These are phyloP conservation scores for Hypoxylon sp. DNA, from an alignment of 2,329 filamentous ascomycete species.

Conservation along the genomic window DNA sequence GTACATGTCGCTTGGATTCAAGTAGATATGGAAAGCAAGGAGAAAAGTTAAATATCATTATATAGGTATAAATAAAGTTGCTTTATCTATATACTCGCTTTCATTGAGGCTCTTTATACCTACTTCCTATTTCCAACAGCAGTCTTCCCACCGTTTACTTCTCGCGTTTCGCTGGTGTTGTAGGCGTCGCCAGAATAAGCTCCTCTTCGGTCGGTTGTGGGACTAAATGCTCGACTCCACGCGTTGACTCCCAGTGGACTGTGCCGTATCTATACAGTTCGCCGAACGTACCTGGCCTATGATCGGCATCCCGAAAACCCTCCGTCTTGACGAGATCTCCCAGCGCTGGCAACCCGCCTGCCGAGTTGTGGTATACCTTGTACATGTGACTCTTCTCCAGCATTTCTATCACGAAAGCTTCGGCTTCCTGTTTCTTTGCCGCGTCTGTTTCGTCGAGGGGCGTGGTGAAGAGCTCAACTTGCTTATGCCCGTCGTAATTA, in stretches of 20 bases:
- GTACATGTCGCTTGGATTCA: background rate
- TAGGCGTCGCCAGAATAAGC: constrained; percentile 45
- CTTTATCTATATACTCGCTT: background rate
- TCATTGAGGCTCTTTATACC: background rate
- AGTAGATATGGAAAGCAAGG: background rate
- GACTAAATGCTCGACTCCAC: constrained; percentile 46
- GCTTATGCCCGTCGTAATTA: constrained; percentile 47
- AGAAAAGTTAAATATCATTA: background rate
- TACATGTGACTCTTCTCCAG: constrained; percentile 54
- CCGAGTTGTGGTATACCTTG: constrained; percentile 55
- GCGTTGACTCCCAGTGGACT: constrained; percentile 51
- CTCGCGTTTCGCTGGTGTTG: constrained; percentile 24
- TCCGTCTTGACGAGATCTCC: constrained; percentile 50
- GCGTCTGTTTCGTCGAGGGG: constrained; percentile 50
- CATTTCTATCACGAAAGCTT: constrained; percentile 52
- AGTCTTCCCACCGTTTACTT: background rate
- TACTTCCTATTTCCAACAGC: background rate
- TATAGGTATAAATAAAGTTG: background rate
- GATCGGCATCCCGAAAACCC: constrained; percentile 46
- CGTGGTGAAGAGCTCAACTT: constrained; percentile 52
- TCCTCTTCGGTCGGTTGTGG: constrained; percentile 44
- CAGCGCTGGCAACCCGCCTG: constrained; percentile 48
- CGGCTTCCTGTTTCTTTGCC: constrained; percentile 45
- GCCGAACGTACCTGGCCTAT: constrained; percentile 53
- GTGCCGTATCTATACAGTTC: constrained; percentile 54